phyloP scores from a whole-genome alignment of 805 yeast genomes.

The Sugiyamaella valdiviana region DNA sequence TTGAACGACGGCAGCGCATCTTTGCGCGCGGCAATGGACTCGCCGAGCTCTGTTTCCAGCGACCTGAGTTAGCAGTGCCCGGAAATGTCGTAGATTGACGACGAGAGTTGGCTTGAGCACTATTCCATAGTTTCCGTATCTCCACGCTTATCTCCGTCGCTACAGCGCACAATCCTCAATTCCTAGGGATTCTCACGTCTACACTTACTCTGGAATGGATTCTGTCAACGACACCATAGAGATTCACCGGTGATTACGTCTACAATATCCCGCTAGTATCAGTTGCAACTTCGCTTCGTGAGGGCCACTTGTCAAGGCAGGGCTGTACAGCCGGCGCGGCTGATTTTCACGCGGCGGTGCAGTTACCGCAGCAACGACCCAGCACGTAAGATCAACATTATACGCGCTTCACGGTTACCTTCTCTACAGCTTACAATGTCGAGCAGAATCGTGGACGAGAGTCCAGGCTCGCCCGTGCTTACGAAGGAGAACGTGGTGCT shows the following conservation, averaged over 20 bases:
- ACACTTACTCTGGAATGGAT: conserved; percentile 6
- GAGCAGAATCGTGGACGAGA: background rate
- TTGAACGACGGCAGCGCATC: conserved; percentile 35
- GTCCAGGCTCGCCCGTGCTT: background rate
- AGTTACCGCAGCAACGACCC: background rate
- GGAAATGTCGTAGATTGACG: background rate
- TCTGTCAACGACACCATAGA: background rate
- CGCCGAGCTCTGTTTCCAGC: conserved; percentile 45
- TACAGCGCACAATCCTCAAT: background rate
- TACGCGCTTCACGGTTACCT: background rate
- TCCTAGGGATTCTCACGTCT: too few species aligned
- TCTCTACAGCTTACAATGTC: too few species aligned
- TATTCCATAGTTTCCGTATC: background rate
- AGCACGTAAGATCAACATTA: background rate
- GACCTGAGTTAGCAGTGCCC: conserved; percentile 29
- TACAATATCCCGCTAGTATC: too few species aligned
- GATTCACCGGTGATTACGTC: background rate
- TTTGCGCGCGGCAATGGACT: conserved; percentile 48
- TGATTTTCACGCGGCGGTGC: background rate
- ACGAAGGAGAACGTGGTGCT: background rate
- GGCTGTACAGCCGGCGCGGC: background rate
- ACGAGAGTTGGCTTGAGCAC: background rate
- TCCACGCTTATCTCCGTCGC: background rate
- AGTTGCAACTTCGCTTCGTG: too few species aligned
- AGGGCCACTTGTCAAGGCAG: background rate